Evolutionary conservation across 768 basidiomycete species (phyloP), one percentile per base, ranked within the genome.

Genomic region (Leccinum broughii): DNA sequence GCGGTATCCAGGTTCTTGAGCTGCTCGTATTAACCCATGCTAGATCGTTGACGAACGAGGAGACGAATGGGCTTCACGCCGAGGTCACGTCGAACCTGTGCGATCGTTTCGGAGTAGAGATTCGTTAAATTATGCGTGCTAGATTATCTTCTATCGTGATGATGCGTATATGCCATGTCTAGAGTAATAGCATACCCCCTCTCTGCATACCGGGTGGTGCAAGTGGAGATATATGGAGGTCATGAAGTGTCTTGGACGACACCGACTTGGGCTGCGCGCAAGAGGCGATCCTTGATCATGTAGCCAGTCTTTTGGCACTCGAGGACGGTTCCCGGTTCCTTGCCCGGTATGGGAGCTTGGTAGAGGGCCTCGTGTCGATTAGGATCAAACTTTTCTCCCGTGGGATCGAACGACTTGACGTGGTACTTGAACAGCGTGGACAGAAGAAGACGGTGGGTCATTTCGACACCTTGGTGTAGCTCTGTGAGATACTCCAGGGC

Each of bases 221-320:
- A 34, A 59, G 34, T 26, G 51, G 26, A 20, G 39, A 20, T 3
- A 24, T 39, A 49, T 17, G 55, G 66, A 55, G 30, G 54, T 79
- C 71, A 80, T 65, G 73, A 68, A 7, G 74, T 72, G 61, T 90
- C 88, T 76, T 93, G 90, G 17, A 88, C 95, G 28, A 98, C 95
- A 58, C 96, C 97, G 59, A 98, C 97, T 79, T 98, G 94, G 22
- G 97, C 95, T 4, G 97, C 93, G 58, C 97, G 84, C 72, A 99
- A 76, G 58, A 95, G 85, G 62, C 97, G 85, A 65, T 93, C 92
- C 78, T 96, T 97, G 78, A 99, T 94, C 77, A 81, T 93, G 79
- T 93, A 98, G 4, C 95, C 95, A 57, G 81, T 80, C 79, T 96
- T 95, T 73, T 91, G 90, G 72, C 90, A 92, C 71, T 96, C 92